phyloP scores from a whole-genome alignment of 305 asterid genomes.

The Fraxinus xanthoxyloides region DNA sequence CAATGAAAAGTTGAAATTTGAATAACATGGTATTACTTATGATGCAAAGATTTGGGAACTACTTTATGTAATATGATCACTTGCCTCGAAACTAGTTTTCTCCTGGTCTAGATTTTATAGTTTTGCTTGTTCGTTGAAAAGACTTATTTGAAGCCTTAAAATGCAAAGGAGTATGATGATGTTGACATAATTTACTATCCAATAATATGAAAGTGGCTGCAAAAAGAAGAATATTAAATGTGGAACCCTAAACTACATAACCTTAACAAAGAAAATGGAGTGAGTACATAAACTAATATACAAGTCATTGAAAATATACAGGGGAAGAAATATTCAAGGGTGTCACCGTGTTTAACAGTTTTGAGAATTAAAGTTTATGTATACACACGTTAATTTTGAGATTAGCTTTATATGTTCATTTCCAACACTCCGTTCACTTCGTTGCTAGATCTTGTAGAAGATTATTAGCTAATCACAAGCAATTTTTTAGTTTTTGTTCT shows the following conservation, averaged over 20 bases:
- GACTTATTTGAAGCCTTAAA: neutral
- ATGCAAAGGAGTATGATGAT: neutral
- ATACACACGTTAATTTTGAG: neutral
- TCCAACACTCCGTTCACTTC: neutral
- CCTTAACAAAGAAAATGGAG: neutral
- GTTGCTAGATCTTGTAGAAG: neutral
- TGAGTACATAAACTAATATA: neutral
- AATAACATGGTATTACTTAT: neutral
- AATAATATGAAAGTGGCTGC: neutral
- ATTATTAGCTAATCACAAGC: neutral
- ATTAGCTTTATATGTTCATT: neutral
- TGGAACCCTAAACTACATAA: neutral
- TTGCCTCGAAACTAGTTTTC: neutral
- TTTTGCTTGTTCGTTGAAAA: neutral
- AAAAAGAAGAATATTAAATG: neutral
- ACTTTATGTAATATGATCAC: neutral
- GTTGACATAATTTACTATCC: neutral
- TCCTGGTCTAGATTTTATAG: neutral
- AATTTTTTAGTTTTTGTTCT: neutral
- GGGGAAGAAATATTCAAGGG: neutral
- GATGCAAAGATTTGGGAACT: conserved; percentile 3
- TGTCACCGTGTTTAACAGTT: neutral
- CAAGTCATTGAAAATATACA: neutral
- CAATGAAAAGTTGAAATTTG: neutral
- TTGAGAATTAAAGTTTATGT: neutral